These are phyloP conservation scores for Nemania bipapillata DNA, from an alignment of 2,329 filamentous ascomycete genomes.

Conservation along the genomic window DNA sequence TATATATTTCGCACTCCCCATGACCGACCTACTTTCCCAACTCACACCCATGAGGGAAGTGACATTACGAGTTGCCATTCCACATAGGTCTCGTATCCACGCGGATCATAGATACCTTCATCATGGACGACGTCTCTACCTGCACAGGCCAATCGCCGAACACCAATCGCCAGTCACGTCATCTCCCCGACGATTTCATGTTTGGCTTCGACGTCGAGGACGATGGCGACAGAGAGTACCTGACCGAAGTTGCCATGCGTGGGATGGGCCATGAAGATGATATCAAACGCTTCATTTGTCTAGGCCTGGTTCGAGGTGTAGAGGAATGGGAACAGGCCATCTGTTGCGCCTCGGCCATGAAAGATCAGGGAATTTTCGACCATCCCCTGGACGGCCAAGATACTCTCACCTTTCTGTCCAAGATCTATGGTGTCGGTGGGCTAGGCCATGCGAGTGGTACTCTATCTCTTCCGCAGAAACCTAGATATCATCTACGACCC, in stretches of 20 bases:
- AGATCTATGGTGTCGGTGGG: constrained; percentile 29
- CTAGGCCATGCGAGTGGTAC: background rate
- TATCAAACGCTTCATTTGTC: constrained; percentile 43
- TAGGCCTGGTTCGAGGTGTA: constrained; percentile 49
- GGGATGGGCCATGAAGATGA: constrained; percentile 44
- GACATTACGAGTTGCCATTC: background rate
- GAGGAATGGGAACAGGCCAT: constrained; percentile 53
- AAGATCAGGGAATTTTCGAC: constrained; percentile 36
- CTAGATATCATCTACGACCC: background rate
- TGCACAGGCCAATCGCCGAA: constrained; percentile 11
- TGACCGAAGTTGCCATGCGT: constrained; percentile 44
- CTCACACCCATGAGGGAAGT: background rate
- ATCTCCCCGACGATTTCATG: constrained; percentile 47
- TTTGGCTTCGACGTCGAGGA: constrained; percentile 50
- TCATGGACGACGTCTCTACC: constrained; percentile 33
- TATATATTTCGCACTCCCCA: background rate
- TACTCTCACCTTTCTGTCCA: constrained; percentile 43
- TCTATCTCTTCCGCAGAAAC: background rate
- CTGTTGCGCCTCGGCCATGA: constrained; percentile 48
- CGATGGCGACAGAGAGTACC: constrained; percentile 46
- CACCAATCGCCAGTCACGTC: background rate
- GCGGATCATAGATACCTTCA: background rate
- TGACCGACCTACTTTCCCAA: background rate
- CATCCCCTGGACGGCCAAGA: constrained; percentile 47
- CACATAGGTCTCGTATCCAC: background rate